Evolutionary conservation across 495 filamentous ascomycete species (phyloP), one percentile per base, ranked within the genome.

Genomic region (Lophiotrema nucula): DNA sequence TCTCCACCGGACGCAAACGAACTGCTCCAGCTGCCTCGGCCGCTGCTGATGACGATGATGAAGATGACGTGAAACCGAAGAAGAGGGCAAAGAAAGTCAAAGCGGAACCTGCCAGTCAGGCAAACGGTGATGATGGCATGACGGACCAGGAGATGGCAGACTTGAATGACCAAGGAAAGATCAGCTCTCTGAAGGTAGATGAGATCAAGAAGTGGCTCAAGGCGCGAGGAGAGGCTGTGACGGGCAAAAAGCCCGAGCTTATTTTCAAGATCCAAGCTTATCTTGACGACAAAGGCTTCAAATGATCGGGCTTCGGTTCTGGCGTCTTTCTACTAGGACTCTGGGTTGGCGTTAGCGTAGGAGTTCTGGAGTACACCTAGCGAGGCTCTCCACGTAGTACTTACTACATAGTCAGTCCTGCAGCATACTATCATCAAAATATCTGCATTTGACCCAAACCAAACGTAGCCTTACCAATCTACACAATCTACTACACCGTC

Each of bases 161-260:
- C 13, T 82, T 79, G 25, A 78, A 81, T 48, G 83, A 83, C 19
- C 81, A 80, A 4, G 79, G 73, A 12, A 26, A 31, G 4, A 47
- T 65, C 15, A 60, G 47, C 39, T 53, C 60, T 47, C 52, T 64
- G 28, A 56, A 83, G 2, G 77, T 96, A 24, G 72, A 79, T 2
- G 76, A 82, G 16, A 67, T 97, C 48, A 95, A 86, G 68, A 80
- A 80, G 0, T 88, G 86, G 64, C 69, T 95, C 50, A 66, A 68
- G 15, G 73, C 73, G 3, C 88, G 88, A 60, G 81, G 83, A 4
- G 68, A 90, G 16, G 74, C 77, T 41, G 74, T 79, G 4, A 74
- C 70, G 19, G 88, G 89, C 0, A 88, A 88, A 72, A 97, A 97
- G 71, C 81, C 77, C 3, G 86, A 93, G 43, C 74, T 97, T 15